Evolutionary conservation across 2,329 filamentous ascomycete genomes (phyloP).

Genomic region (Colletotrichum tanaceti): DNA sequence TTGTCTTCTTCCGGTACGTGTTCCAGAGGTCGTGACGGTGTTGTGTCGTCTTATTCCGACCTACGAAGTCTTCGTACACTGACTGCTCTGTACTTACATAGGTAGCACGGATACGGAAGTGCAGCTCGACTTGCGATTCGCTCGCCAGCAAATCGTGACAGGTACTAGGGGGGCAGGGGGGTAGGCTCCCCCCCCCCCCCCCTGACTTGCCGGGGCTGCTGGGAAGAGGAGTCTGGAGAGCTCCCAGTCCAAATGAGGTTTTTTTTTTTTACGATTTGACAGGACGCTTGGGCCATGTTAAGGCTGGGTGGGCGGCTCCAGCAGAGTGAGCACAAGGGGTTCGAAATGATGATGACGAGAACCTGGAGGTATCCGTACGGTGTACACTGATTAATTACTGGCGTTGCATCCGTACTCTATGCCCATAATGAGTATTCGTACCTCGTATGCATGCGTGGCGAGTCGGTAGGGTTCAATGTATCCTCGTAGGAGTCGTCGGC

Average conservation of each 20-base stretch:
- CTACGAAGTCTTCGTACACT: background rate
- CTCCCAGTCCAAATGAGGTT: conserved; percentile 22
- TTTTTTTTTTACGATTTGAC: conserved; percentile 39
- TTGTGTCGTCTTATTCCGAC: conserved; percentile 20
- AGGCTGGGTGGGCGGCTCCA: conserved; percentile 27
- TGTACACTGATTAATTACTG: too few relatives aligned
- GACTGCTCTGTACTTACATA: too few relatives aligned
- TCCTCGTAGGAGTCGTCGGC: conserved; percentile 8
- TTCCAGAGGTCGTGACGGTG: conserved; percentile 16
- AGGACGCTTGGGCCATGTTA: conserved; percentile 40
- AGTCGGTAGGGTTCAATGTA: too few relatives aligned
- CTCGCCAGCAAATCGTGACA: conserved; percentile 36
- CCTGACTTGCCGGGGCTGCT: conserved; percentile 12
- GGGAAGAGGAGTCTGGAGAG: background rate
- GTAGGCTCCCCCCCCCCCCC: conserved; percentile 10
- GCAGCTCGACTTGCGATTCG: conserved; percentile 33
- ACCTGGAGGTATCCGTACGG: too few relatives aligned
- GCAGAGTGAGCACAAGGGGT: too few relatives aligned
- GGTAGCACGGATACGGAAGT: too few relatives aligned
- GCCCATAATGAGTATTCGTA: too few relatives aligned
- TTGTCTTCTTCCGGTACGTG: background rate
- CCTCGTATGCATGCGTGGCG: too few relatives aligned
- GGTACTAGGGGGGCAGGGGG: conserved; percentile 21
- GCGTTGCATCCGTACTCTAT: too few relatives aligned
- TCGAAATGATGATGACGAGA: too few relatives aligned